A percentile compares a stretch with the other conserved stretches of the same genome.
phyloP scores from a whole-genome alignment of 345 rosid species.

The Ceriops tagal region DNA sequence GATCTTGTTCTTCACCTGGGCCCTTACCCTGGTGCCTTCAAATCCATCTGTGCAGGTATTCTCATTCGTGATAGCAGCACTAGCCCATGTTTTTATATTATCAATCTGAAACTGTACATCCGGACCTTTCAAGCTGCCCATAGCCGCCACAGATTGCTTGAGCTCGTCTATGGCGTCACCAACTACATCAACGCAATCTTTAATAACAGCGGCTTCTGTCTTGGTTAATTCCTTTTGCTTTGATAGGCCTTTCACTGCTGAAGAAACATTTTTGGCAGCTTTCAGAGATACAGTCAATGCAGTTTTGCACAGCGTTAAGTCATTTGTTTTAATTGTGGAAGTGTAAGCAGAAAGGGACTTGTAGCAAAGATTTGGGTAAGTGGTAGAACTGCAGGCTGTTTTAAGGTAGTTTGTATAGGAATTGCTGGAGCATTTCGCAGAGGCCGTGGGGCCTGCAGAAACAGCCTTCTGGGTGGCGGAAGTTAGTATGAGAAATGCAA shows the following conservation, averaged over 20 bases:
- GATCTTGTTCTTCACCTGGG: slow-evolving; percentile 40
- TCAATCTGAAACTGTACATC: slow-evolving; percentile 31
- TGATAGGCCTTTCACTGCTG: neutral
- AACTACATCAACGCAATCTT: slow-evolving; percentile 51
- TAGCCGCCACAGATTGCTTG: slow-evolving; percentile 38
- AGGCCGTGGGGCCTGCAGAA: too few species aligned
- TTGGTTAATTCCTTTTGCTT: neutral
- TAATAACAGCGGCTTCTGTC: slow-evolving; percentile 37
- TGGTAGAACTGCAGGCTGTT: slow-evolving; percentile 31
- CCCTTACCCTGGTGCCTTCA: slow-evolving; percentile 40
- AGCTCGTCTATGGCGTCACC: slow-evolving; percentile 48
- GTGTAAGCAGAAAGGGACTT: slow-evolving; percentile 37
- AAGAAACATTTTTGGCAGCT: neutral
- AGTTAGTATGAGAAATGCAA: slow-evolving; percentile 21
- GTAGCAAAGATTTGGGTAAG: slow-evolving; percentile 34
- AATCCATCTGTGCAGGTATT: slow-evolving; percentile 66
- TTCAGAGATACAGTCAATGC: neutral
- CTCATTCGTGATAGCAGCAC: slow-evolving; percentile 68
- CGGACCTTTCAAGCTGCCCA: slow-evolving; percentile 24
- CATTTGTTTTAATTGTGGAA: slow-evolving; percentile 23
- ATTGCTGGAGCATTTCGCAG: neutral
- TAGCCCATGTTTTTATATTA: slow-evolving; percentile 54
- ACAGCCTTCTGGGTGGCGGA: slow-evolving; percentile 22
- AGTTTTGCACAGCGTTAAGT: slow-evolving; percentile 31
- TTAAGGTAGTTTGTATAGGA: slow-evolving; percentile 25